phyloP scores from a whole-genome alignment of 2,329 filamentous ascomycete genomes.

The Beauveria sp. region DNA sequence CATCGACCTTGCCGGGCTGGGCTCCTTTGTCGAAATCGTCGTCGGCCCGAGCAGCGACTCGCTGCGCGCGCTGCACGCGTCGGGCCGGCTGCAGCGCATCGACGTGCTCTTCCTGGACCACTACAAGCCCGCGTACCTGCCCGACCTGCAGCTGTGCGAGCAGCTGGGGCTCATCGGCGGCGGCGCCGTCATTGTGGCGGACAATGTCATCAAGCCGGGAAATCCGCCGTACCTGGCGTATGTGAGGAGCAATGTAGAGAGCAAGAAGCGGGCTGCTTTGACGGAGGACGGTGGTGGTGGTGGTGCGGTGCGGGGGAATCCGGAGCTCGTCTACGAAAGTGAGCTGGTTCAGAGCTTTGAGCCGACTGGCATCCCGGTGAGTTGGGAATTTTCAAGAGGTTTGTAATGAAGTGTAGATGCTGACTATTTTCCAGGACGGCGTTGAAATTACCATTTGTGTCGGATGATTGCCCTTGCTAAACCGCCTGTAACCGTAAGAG shows the following conservation, averaged over 20 bases:
- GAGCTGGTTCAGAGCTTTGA: constrained; percentile 57
- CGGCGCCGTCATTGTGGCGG: constrained; percentile 57
- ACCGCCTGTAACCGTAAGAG: background rate
- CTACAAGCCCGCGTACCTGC: constrained; percentile 67
- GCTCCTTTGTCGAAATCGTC: constrained; percentile 60
- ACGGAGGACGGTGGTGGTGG: constrained; percentile 21
- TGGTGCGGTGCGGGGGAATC: constrained; percentile 43
- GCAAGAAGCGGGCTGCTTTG: constrained; percentile 41
- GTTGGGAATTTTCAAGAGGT: constrained; percentile 18
- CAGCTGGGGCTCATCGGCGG: constrained; percentile 55
- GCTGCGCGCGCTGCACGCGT: constrained; percentile 49
- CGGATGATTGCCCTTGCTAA: constrained; percentile 16
- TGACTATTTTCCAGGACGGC: constrained; percentile 41
- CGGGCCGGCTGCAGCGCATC: constrained; percentile 48
- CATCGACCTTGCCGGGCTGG: constrained; percentile 67
- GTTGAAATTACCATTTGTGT: constrained; percentile 58
- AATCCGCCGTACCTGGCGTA: constrained; percentile 66
- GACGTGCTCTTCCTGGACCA: constrained; percentile 76
- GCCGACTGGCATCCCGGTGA: constrained; percentile 57
- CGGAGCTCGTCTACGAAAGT: constrained; percentile 59
- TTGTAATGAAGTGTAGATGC: background rate
- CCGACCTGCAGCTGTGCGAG: constrained; percentile 71
- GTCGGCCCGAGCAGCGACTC: constrained; percentile 63
- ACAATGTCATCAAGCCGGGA: constrained; percentile 64
- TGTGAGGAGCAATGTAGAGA: constrained; percentile 53